phyloP scores from a whole-genome alignment of 306 rosid species.

The Lathyrus sativus region DNA sequence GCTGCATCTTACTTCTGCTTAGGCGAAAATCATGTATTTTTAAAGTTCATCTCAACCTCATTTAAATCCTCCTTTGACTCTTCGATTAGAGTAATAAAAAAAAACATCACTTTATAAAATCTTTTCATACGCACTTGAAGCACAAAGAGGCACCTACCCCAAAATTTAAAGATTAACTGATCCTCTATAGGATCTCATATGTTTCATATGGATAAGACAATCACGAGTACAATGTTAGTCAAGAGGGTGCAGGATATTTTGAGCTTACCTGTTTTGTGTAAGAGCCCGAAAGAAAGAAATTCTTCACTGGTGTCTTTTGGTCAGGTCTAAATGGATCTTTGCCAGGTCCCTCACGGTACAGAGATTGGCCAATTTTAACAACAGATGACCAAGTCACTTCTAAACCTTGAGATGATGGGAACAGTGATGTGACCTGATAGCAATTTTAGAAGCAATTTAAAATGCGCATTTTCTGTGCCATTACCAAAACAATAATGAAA shows the following conservation, averaged over 20 bases:
- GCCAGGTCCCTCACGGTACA: constrained; percentile 94
- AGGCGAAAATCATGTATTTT: too few relatives aligned
- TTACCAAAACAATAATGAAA: constrained; percentile 25
- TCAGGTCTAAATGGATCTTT: constrained; percentile 97
- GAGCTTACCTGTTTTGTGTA: constrained; percentile 81
- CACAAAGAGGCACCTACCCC: constrained; percentile 11
- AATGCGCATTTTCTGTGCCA: constrained; percentile 12
- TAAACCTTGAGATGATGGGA: constrained; percentile 96
- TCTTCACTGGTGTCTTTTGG: constrained; percentile 89
- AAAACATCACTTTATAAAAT: constrained; percentile 21
- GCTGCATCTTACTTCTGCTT: too few relatives aligned
- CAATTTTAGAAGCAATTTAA: not conserved
- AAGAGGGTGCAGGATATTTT: constrained; percentile 11
- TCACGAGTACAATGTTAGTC: constrained; percentile 11
- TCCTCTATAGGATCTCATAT: constrained; percentile 5
- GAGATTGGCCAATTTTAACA: constrained; percentile 95
- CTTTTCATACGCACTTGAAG: constrained; percentile 31
- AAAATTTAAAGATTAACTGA: not conserved
- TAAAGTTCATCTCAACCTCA: too few relatives aligned
- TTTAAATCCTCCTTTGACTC: too few relatives aligned
- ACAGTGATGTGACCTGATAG: constrained; percentile 69
- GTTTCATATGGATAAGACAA: constrained; percentile 3
- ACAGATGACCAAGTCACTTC: constrained; percentile 97
- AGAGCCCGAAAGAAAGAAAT: constrained; percentile 95
- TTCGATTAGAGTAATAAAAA: not conserved